Evolutionary conservation across 306 rosid genomes (phyloP).

Genomic region (Rosa chinensis): DNA sequence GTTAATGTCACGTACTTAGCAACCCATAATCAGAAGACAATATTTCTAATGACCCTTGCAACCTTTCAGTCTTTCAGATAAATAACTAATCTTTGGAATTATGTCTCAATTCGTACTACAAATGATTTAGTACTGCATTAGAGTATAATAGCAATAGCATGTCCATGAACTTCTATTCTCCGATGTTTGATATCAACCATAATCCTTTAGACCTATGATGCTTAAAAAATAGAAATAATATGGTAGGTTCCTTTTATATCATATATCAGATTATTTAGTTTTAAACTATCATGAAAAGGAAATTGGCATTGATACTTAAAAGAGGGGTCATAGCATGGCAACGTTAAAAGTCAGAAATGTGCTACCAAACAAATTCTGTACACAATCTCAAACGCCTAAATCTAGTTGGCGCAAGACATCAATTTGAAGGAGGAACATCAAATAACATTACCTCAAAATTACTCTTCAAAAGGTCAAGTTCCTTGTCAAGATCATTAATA

Average conservation of each 20-base stretch:
- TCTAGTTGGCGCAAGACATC: not conserved
- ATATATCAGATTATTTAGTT: not conserved
- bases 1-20: not conserved
- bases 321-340: not conserved
- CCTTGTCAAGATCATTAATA: conserved; percentile 82
- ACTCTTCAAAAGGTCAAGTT: conserved; percentile 73
- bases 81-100: not conserved
- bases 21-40: not conserved
- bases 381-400: not conserved
- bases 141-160: not conserved
- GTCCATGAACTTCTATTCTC: not conserved
- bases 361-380: not conserved
- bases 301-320: not conserved
- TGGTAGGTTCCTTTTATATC: not conserved
- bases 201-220: not conserved
- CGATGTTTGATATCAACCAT: not conserved
- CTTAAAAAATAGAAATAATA: not conserved
- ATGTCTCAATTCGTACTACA: not conserved
- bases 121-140: not conserved
- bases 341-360: not conserved
- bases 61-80: not conserved
- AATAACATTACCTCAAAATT: conserved; percentile 60
- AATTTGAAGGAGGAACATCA: conserved; percentile 6
- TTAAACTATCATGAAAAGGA: not conserved
- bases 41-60: not conserved